A percentile compares a stretch with the other conserved stretches of the same genome.
Conservation (phyloP, 306 rosid genomes). For the Pterocarpus santalinus region DNA sequence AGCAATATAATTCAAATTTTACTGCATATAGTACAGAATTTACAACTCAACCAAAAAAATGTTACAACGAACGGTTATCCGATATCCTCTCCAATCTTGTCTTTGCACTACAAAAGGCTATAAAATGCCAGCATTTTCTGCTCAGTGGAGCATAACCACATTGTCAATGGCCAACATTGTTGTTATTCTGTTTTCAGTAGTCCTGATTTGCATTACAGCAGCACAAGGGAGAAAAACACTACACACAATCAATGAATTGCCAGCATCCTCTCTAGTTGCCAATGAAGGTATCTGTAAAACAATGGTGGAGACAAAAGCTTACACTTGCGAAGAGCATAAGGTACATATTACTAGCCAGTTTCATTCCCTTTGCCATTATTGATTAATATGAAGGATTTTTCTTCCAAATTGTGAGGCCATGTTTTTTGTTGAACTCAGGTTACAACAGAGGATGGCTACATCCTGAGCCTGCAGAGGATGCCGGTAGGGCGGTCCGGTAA, state of each 20-base stretch:
- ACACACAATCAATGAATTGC: neutral
- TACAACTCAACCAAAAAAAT: neutral
- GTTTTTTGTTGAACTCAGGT: slow-evolving; percentile 49
- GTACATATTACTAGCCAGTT: slow-evolving; percentile 36
- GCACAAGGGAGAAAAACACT: slow-evolving; percentile 46
- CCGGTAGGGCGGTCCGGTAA: slow-evolving; percentile 48
- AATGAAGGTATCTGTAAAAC: slow-evolving; percentile 65
- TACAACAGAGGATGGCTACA: slow-evolving; percentile 69
- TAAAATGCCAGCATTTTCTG: neutral
- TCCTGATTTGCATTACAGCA: slow-evolving; percentile 36
- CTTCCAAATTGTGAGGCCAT: neutral
- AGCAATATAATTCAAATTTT: too few relatives aligned
- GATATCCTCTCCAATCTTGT: too few relatives aligned
- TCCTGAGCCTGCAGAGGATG: slow-evolving; percentile 76
- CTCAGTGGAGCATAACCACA: neutral
- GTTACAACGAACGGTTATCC: too few relatives aligned
- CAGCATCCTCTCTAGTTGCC: too few relatives aligned
- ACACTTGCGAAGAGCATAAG: slow-evolving; percentile 72
- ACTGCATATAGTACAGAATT: neutral
- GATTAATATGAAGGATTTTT: neutral
- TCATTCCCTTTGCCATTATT: neutral
- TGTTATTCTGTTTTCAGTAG: slow-evolving; percentile 19
- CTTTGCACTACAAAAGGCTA: neutral
- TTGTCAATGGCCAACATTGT: slow-evolving; percentile 29
- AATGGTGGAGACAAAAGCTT: slow-evolving; percentile 66